Evolutionary conservation across 2,329 filamentous ascomycete species (phyloP), one percentile per base, ranked within the genome.

Genomic region (Fusarium brevicatenulatum): DNA sequence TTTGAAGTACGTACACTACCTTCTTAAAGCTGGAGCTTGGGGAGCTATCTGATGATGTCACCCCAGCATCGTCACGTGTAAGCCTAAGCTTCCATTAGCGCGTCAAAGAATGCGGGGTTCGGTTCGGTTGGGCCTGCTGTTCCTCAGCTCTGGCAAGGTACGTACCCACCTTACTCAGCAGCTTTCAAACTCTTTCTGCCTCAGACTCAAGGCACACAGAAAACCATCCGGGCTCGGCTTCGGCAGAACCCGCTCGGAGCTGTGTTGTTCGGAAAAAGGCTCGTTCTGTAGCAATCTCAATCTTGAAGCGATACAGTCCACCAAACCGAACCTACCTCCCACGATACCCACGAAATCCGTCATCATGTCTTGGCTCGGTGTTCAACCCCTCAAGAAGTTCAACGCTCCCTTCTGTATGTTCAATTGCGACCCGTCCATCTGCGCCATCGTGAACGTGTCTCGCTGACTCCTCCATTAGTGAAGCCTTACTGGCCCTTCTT

Each of bases 401-500:
- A 91, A 91, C 80, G 88, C 90, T 82, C 92, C 92, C 78, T 85
- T 95, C 83, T 86, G 93, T 95, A 90, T 81, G 93, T 91, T 53
- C 81, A 83, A 86, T 84, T 79, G 70, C 73, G 60, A 65, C 77
- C 64, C 62, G 66, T 50, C 49, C 70, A 63, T 52, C 57, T 52
- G 47, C 63, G 60, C 46, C 65, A 66, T 69, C 63, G 65, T 64
- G 66, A 60, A 71, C 47, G 52, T 73, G 66, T 71, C 80, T 68
- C 71, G 79, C 79, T 80, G 71, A 80, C 72, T 73, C 63, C 74
- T 54, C 49, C 40, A 81, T 83, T 82, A 98, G 95, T 94, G 87
- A 90, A 90, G 89, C 95, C 95, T 79, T 91, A 97, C 91, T 91
- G 90, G 84, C 95, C 95, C 78, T 98, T 98, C 91, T 96, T 95